Evolutionary conservation across 345 rosid genomes (phyloP).

Genomic region (Salix arbutifolia): DNA sequence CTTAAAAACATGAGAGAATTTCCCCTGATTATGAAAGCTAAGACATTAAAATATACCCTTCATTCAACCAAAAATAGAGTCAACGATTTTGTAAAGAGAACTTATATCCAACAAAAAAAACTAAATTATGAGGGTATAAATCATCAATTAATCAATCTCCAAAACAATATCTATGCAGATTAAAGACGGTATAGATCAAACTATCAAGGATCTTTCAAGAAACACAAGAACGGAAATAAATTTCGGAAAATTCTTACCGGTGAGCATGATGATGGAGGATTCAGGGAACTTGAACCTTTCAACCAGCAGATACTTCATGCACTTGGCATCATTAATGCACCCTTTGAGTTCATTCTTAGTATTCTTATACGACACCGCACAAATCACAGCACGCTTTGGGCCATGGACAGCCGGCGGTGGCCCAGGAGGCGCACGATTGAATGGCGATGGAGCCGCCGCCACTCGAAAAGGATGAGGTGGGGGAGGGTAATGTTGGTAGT

Average conservation of each 20-base stretch:
- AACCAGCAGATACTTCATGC: slow-evolving; percentile 81
- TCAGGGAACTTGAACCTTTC: slow-evolving; percentile 72
- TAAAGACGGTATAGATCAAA: too few relatives aligned
- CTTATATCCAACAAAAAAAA: too few relatives aligned
- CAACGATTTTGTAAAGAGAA: too few relatives aligned
- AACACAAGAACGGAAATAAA: neutral
- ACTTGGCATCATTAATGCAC: slow-evolving; percentile 74
- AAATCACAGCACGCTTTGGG: slow-evolving; percentile 69
- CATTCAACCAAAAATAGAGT: too few relatives aligned
- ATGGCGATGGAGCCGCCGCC: slow-evolving; percentile 29
- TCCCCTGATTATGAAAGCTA: too few relatives aligned
- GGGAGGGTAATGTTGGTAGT: slow-evolving; percentile 9
- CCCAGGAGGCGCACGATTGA: slow-evolving; percentile 49
- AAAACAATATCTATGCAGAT: too few relatives aligned
- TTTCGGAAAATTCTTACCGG: slow-evolving; percentile 31
- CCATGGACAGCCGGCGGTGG: slow-evolving; percentile 53
- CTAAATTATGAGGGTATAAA: too few relatives aligned
- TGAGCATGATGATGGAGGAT: slow-evolving; percentile 75
- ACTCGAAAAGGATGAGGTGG: slow-evolving; percentile 3
- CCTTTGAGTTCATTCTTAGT: slow-evolving; percentile 65
- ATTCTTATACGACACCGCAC: slow-evolving; percentile 61
- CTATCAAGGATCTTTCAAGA: neutral
- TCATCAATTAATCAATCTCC: too few relatives aligned
- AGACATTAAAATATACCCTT: too few relatives aligned
- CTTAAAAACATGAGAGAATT: too few relatives aligned